Conservation (phyloP, 805 yeast species). For the Phaffomyces opuntiae region DNA sequence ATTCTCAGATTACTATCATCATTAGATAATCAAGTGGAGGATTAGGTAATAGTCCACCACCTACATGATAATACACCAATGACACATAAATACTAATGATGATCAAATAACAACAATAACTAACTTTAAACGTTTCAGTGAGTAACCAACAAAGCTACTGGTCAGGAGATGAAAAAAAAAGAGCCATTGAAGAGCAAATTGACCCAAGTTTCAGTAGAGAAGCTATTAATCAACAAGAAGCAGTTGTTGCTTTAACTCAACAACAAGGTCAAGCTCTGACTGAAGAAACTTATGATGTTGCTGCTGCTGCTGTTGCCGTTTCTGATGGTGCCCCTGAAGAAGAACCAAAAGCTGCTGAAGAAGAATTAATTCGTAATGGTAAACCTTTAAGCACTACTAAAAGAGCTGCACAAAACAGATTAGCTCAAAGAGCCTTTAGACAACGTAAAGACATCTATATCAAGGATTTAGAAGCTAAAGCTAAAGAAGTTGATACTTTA, state of each 20-base stretch:
- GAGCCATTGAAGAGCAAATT: conserved; percentile 23
- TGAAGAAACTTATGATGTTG: conserved; percentile 24
- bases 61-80: not conserved
- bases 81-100: not conserved
- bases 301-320: conserved; percentile 31
- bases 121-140: conserved; percentile 3
- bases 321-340: conserved; percentile 11
- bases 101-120: not conserved
- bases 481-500: conserved; percentile 54
- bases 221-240: conserved; percentile 12
- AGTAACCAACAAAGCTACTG: conserved; percentile 10
- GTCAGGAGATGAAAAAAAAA: conserved; percentile 14
- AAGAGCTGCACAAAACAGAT: conserved; percentile 88
- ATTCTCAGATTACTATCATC: not conserved
- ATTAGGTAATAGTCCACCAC: conserved; percentile 11
- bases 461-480: conserved; percentile 69
- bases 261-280: conserved; percentile 10
- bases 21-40: conserved; percentile 10
- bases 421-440: conserved; percentile 88
- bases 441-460: conserved; percentile 76
- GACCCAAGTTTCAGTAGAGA: conserved; percentile 25
- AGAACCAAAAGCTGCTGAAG: conserved; percentile 2
- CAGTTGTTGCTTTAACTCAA: conserved; percentile 6
- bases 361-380: conserved; percentile 16
- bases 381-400: conserved; percentile 54